phyloP scores from a whole-genome alignment of 2,329 filamentous ascomycete species.

The Fusarium citri region DNA sequence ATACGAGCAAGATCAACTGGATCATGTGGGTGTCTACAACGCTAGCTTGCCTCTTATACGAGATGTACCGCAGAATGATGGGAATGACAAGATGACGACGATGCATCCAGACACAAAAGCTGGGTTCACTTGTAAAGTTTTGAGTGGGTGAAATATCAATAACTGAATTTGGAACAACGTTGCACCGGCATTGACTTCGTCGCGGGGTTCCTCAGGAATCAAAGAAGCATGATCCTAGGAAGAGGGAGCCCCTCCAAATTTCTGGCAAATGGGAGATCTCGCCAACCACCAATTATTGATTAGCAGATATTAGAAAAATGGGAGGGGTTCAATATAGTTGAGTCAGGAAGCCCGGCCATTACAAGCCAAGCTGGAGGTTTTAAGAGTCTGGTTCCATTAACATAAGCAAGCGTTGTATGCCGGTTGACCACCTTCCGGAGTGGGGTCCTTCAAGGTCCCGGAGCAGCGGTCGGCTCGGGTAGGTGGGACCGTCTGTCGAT shows the following conservation, averaged over 20 bases:
- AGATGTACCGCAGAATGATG: background rate
- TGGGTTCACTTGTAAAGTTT: background rate
- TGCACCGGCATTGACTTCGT: constrained; percentile 1
- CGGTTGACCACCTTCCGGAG: background rate
- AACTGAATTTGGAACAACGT: background rate
- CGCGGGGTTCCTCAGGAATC: constrained; percentile 12
- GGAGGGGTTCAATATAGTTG: background rate
- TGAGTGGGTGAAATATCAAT: background rate
- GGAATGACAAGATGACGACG: background rate
- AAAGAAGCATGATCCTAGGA: constrained; percentile 17
- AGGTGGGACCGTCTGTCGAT: constrained; percentile 37
- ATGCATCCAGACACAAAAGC: background rate
- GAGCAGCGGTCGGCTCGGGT: constrained; percentile 10
- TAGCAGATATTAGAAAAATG: background rate
- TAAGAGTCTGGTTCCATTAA: background rate
- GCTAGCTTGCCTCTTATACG: constrained; percentile 14
- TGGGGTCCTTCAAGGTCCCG: background rate
- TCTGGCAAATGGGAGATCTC: background rate
- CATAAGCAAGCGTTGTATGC: background rate
- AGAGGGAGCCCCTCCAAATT: background rate
- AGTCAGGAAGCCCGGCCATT: background rate
- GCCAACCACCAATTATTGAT: background rate
- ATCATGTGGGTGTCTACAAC: constrained; percentile 7
- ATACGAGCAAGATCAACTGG: constrained; percentile 29
- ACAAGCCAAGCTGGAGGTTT: background rate